Conservation (phyloP, 208 protist species). For the Trypanosoma mega region DNA sequence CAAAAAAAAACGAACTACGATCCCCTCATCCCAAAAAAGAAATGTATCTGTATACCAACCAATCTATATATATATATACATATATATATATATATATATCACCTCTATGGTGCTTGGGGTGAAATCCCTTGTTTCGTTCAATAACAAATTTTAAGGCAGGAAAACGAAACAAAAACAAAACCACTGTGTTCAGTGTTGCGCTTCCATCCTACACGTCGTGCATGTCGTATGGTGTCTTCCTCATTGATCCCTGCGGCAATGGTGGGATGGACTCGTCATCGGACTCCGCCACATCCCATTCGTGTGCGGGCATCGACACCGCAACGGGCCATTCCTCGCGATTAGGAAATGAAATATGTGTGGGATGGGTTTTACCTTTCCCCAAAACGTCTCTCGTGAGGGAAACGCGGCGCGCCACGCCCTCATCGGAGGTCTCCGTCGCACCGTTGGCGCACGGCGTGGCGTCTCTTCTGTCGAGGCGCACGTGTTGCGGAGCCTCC, state of each 20-base stretch:
- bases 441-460: no score
- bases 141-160: conserved; percentile 9
- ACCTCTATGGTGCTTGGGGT: no score
- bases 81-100: no score
- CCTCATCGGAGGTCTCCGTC: no score
- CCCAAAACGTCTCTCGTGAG: no score
- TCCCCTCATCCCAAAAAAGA: no score
- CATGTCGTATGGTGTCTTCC: conserved; percentile 38
- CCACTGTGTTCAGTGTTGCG: neutral
- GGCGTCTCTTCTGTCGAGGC: no score
- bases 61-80: no score
- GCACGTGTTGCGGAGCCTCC: neutral
- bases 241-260: neutral
- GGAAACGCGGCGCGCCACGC: no score
- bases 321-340: conserved; percentile 5
- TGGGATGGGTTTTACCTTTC: no score
- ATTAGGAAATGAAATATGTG: no score
- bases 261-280: conserved; percentile 31
- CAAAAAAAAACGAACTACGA: conserved; percentile 2
- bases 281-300: conserved; percentile 32
- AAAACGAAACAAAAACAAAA: neutral
- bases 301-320: conserved; percentile 21
- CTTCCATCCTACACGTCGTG: conserved; percentile 22
- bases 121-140: neutral
- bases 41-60: no score